Conservation (phyloP, 2,329 filamentous ascomycete genomes). For the Diaporthe australafricana region DNA sequence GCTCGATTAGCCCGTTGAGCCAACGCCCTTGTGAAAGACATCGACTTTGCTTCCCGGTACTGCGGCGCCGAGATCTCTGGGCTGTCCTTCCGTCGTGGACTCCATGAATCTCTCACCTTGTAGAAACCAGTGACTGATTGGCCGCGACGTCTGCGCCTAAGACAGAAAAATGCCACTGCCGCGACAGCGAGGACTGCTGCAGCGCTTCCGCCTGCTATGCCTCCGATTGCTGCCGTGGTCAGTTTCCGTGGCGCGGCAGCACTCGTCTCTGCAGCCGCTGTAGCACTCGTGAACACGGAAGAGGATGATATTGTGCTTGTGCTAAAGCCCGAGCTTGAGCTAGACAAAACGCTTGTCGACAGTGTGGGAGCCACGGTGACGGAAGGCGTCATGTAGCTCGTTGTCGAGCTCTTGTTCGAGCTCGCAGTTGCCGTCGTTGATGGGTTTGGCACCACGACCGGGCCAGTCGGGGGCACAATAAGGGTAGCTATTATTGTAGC, state of each 20-base stretch:
- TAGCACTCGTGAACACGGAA: neutral
- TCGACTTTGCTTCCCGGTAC: slow-evolving; percentile 43
- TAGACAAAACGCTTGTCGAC: neutral
- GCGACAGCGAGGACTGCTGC: slow-evolving; percentile 62
- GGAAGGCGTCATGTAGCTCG: slow-evolving; percentile 28
- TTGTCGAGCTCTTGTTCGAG: slow-evolving; percentile 36
- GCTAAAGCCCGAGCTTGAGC: slow-evolving; percentile 63
- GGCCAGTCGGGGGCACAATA: slow-evolving; percentile 51
- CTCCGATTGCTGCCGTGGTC: slow-evolving; percentile 62
- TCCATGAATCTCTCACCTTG: slow-evolving; percentile 51
- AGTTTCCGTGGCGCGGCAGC: slow-evolving; percentile 38
- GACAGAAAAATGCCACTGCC: slow-evolving; percentile 45
- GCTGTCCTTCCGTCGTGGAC: slow-evolving; percentile 43
- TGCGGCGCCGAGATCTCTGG: slow-evolving; percentile 58
- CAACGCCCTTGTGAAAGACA: slow-evolving; percentile 40
- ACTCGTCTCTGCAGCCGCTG: slow-evolving; percentile 21
- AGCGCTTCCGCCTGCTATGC: slow-evolving; percentile 67
- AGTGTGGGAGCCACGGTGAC: slow-evolving; percentile 33
- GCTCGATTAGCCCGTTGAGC: slow-evolving; percentile 42
- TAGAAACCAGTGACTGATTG: slow-evolving; percentile 45
- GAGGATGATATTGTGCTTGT: slow-evolving; percentile 74
- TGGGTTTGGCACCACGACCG: slow-evolving; percentile 46
- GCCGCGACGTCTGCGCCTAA: slow-evolving; percentile 20
- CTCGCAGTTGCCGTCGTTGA: slow-evolving; percentile 35
- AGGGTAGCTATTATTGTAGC: slow-evolving; percentile 68